A percentile compares a stretch with the other conserved stretches of the same genome.
phyloP scores from a whole-genome alignment of 306 rosid genomes.

The Hylodesmum podocarpum region DNA sequence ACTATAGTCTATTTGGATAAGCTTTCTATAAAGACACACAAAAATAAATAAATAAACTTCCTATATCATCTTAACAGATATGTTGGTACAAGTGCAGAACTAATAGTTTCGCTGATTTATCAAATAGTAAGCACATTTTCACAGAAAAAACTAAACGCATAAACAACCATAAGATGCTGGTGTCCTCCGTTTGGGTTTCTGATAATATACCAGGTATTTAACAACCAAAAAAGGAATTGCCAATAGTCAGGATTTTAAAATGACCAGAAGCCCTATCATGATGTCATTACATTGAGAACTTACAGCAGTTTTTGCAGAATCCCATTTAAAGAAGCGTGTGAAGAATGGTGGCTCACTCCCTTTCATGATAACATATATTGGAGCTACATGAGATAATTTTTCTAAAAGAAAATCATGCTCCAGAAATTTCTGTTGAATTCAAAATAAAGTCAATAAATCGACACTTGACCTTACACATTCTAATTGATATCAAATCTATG shows the following conservation, averaged over 20 bases:
- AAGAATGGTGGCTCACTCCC: slow-evolving; percentile 91
- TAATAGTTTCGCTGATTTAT: no score
- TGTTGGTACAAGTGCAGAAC: no score
- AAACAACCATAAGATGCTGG: no score
- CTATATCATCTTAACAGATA: no score
- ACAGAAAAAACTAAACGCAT: no score
- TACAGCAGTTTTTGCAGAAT: slow-evolving; percentile 66
- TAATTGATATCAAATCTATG: slow-evolving; percentile 11
- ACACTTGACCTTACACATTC: slow-evolving; percentile 17
- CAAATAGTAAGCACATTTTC: no score
- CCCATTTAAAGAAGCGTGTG: slow-evolving; percentile 89
- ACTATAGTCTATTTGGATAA: no score
- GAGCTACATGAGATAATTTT: slow-evolving; percentile 66
- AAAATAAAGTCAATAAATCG: slow-evolving; percentile 22
- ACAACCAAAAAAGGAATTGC: background rate
- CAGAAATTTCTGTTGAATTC: slow-evolving; percentile 69
- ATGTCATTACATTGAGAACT: slow-evolving; percentile 33
- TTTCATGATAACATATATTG: slow-evolving; percentile 74
- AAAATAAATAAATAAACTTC: no score
- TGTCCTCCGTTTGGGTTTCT: no score
- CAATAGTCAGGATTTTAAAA: slow-evolving; percentile 9
- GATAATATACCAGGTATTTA: no score
- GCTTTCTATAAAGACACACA: no score
- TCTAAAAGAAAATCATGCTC: slow-evolving; percentile 79
- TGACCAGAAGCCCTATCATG: background rate